phyloP scores from a whole-genome alignment of 2,329 filamentous ascomycete genomes.

The Claviceps arundinis region DNA sequence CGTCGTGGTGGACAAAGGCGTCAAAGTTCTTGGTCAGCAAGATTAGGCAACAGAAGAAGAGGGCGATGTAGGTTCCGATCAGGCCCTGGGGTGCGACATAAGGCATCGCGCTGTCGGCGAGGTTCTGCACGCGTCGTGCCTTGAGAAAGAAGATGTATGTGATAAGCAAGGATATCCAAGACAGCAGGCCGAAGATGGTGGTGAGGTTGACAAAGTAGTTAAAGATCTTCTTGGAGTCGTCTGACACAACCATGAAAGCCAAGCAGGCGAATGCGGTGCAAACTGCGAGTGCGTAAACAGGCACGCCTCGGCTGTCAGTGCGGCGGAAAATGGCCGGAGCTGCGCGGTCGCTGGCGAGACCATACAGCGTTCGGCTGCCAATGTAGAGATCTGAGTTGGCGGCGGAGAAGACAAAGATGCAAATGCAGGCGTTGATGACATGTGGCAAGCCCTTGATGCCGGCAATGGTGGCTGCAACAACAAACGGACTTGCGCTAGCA shows the following conservation, averaged over 20 bases:
- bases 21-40: slow-evolving; percentile 73
- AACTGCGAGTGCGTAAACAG: slow-evolving; percentile 48
- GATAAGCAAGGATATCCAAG: slow-evolving; percentile 55
- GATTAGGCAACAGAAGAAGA: slow-evolving; percentile 60
- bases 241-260: slow-evolving; percentile 53
- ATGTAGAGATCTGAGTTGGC: slow-evolving; percentile 70
- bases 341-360: slow-evolving; percentile 56
- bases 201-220: slow-evolving; percentile 54
- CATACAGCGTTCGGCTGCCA: slow-evolving; percentile 59
- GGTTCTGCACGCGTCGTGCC: slow-evolving; percentile 46
- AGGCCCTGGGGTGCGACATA: slow-evolving; percentile 62
- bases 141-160: slow-evolving; percentile 55
- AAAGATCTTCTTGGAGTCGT: slow-evolving; percentile 44
- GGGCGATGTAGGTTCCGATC: slow-evolving; percentile 52
- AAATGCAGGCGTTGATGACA: slow-evolving; percentile 61
- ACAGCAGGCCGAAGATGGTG: slow-evolving; percentile 52
- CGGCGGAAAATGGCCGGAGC: slow-evolving; percentile 59
- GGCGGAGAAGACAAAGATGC: slow-evolving; percentile 64
- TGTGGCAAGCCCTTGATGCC: slow-evolving; percentile 49
- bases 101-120: slow-evolving; percentile 41
- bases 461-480: slow-evolving; percentile 55
- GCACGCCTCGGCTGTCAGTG: slow-evolving; percentile 60
- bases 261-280: slow-evolving; percentile 51
- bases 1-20: slow-evolving; percentile 46
- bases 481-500: slow-evolving; percentile 52